Base-by-base conservation (phyloP, 768 basidiomycete species). In the Boletus rubescentipes region DNA sequence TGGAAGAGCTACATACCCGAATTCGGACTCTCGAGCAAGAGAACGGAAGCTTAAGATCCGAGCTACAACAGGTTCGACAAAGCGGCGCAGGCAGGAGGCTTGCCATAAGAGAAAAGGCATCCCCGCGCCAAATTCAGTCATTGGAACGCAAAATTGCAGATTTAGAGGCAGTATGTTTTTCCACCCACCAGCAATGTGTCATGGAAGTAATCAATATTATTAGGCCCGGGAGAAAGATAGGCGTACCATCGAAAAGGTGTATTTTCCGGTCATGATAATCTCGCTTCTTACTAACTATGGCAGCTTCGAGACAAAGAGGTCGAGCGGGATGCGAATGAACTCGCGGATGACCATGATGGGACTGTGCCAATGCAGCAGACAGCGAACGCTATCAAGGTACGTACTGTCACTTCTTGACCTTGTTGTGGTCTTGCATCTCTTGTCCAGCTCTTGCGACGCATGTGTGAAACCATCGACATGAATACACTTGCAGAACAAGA, bases 401-500 rank as follows among this genome's bases (percentile, higher is more conserved):
- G 59, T 34, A 31, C 4, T 9, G 31, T 32, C 35, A 2, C 48
- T 49, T 55, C 39, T 10, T 30, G 32, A 37, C 14, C 11, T 39
- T 16, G 15, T 3, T n/a, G n/a, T 49, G 16, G 16, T 36, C 26
- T 34, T 51, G 36, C 20, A 42, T 16, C 18, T 46, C 42, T 21
- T 46, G 21, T 38, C 29, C 18, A 65, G 59, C 51, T 59, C 32
- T 38, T 67, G 48, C 56, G 57, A 45, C 15, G n/a, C 21, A 15
- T 58, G 34, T 61, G 56, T 21, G 51, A 64, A n/a, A 46, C 49
- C 40, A 54, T 61, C 15, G 61, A 54, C 34, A 65, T 58, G 58
- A 66, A 64, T 26, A 54, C 61, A 18, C 49, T 65, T 37, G 64
- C 44, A 26, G 59, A 63, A 34, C 53, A 29, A 39, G 64, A 65